Percentiles rank a stretch among this genome's conserved stretches.
These are phyloP conservation scores for Penicillium waksmanii DNA, from an alignment of 495 filamentous ascomycete genomes.

Conservation along the genomic window DNA sequence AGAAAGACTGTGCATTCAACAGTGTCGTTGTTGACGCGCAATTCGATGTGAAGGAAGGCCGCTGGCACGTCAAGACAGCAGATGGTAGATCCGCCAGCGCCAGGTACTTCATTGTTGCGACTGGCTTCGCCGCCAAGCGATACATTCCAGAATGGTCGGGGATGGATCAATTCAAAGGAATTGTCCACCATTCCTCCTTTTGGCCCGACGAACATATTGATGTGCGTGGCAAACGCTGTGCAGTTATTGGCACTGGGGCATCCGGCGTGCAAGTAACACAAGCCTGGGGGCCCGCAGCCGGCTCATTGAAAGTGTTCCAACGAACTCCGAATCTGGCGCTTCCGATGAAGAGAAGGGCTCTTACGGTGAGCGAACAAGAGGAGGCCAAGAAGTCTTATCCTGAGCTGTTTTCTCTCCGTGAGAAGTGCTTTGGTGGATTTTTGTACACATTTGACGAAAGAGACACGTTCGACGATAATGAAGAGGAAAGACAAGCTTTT, in stretches of 20 bases:
- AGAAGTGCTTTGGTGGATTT: conserved; percentile 16
- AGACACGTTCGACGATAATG: conserved; percentile 50
- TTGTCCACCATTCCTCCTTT: conserved; percentile 58
- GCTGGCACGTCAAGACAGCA: conserved; percentile 43
- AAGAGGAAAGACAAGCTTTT: conserved; percentile 51
- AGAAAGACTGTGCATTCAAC: conserved; percentile 55
- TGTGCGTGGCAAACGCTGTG: conserved; percentile 53
- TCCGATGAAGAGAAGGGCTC: conserved; percentile 50
- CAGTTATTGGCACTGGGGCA: conserved; percentile 64
- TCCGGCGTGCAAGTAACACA: conserved; percentile 62
- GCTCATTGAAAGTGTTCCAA: conserved; percentile 51
- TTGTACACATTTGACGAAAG: conserved; percentile 46
- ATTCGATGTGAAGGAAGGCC: conserved; percentile 45
- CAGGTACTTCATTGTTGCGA: conserved; percentile 52
- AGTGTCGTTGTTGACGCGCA: conserved; percentile 49
- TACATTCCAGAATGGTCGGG: conserved; percentile 55
- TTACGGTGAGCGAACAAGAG: conserved; percentile 8
- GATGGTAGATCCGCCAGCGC: conserved; percentile 50
- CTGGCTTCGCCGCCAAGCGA: conserved; percentile 37
- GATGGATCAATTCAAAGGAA: conserved; percentile 56
- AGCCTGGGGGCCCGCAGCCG: conserved; percentile 42
- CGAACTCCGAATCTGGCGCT: conserved; percentile 59
- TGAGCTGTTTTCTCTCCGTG: conserved; percentile 15
- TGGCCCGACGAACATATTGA: conserved; percentile 61
- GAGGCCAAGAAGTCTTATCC: conserved; percentile 8